A percentile compares a stretch with the other conserved stretches of the same genome.
phyloP scores from a whole-genome alignment of 495 filamentous ascomycete genomes.

The Podospora sp. region DNA sequence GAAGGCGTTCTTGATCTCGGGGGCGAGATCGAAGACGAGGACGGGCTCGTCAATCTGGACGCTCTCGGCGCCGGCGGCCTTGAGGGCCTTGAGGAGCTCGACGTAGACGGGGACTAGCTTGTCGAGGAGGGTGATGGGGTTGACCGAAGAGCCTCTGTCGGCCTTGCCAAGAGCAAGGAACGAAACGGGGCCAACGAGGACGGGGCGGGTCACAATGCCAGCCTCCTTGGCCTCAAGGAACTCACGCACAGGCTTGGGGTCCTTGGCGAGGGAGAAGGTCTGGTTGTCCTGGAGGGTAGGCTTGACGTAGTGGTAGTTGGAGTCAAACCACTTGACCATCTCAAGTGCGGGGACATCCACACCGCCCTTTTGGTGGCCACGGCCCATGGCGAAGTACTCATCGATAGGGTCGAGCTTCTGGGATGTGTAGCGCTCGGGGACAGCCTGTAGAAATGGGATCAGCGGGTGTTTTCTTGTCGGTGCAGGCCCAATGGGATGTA shows the following conservation, averaged over 20 bases:
- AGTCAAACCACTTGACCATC: constrained; percentile 99
- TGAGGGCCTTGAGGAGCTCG: constrained; percentile 86
- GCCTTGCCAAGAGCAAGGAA: constrained; percentile 97
- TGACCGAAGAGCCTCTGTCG: constrained; percentile 86
- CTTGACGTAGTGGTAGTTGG: constrained; percentile 99
- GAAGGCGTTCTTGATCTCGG: constrained; percentile 92
- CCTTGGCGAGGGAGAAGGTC: constrained; percentile 80
- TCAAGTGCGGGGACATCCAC: constrained; percentile 93
- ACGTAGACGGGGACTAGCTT: constrained; percentile 91
- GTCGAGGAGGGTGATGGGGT: constrained; percentile 88
- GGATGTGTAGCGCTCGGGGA: constrained; percentile 87
- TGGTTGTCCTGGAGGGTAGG: constrained; percentile 95
- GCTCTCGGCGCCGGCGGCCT: constrained; percentile 89
- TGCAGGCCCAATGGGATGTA: constrained; percentile 13
- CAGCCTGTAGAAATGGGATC: constrained; percentile 57
- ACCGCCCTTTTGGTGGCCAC: constrained; percentile 90
- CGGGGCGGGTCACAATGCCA: constrained; percentile 88
- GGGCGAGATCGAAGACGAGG: constrained; percentile 87
- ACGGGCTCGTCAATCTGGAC: constrained; percentile 98
- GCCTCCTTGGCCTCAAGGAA: constrained; percentile 97
- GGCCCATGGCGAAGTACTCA: constrained; percentile 99
- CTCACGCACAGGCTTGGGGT: constrained; percentile 91
- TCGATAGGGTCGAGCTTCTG: constrained; percentile 84
- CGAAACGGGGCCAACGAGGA: constrained; percentile 92
- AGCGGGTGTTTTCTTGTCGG: not conserved